Percentiles rank a stretch among this genome's conserved stretches.
These are phyloP conservation scores for Protostelium mycophagum DNA, from an alignment of 78 protist genomes.

Conservation along the genomic window DNA sequence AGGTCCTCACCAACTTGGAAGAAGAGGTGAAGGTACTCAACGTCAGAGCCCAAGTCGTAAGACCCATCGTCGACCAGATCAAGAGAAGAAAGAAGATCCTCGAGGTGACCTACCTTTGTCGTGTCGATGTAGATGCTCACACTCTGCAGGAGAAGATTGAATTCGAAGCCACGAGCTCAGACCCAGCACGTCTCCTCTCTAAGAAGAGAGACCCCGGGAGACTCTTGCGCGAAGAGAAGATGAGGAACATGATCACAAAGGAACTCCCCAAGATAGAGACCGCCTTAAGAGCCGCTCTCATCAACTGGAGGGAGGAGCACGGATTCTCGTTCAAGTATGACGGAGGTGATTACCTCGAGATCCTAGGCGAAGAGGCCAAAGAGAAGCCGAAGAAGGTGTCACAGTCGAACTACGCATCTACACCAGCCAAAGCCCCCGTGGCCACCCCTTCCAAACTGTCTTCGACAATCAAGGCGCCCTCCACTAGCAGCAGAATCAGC, in stretches of 20 bases:
- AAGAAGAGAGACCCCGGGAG: slow-evolving; percentile 9
- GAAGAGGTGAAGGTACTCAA: background rate
- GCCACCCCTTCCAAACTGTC: background rate
- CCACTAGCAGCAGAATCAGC: background rate
- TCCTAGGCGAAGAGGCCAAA: background rate
- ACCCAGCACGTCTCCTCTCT: background rate
- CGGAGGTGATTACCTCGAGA: background rate
- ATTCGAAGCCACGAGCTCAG: background rate
- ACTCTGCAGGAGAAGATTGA: background rate
- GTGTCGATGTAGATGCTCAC: background rate
- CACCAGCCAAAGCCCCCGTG: background rate
- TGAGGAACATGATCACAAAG: background rate
- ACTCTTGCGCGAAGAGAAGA: slow-evolving; percentile 1
- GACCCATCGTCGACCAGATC: background rate
- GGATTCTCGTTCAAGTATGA: background rate
- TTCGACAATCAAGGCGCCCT: background rate
- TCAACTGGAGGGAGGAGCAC: background rate
- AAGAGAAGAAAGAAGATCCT: background rate
- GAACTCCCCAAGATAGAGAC: slow-evolving; percentile 1
- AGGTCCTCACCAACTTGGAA: background rate
- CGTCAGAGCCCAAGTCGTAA: background rate
- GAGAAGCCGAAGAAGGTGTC: background rate
- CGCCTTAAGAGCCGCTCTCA: background rate
- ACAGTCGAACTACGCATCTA: background rate
- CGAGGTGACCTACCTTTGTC: background rate